Base-by-base conservation (phyloP, 352 stramenopile species). In the Phytophthora agathidicida region DNA sequence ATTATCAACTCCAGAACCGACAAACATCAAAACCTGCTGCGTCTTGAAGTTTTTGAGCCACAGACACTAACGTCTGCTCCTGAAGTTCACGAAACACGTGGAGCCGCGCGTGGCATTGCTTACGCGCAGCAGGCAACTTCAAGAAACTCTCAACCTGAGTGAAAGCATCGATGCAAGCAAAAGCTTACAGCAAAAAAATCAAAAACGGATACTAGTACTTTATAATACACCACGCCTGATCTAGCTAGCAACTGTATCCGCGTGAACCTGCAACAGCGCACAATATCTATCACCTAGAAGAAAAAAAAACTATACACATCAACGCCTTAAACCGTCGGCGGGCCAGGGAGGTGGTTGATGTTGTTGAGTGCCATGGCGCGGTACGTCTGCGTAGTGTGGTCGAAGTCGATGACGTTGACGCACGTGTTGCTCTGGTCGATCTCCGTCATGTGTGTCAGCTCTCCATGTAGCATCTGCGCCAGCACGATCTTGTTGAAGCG, bases 401-500 rank as follows among this genome's bases (percentile, higher is more conserved):
- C 79, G 35, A 71, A 94, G 59, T 94, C 85, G n/a, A 94, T 62
- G 35, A 94, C 81, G 60, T 94, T 94, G 26, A 94, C 78, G 61
- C 85, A 94, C 48, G 85, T 93, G 68, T 94, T 94, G 69, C 91
- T 81, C 55, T 94, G 85, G n/a, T 63, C 39, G 27, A 94, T 70
- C 10, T 81, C 71, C 23, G 86, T 71, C 77, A 93, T 94, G 26
- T 77, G 53, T 2, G 65, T 65, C 16, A 92, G 61, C 9, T 62
- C 65, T 37, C 76, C 78, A 44, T 90, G 66, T 38, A 92, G 74
- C 66, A 93, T 56, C 23, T 88, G 78, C 16, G 83, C 71, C 27
- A 94, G 63, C 32, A 93, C 71, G 36, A 94, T 78, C 69, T 91
- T 92, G 66, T 94, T 94, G 73, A 94, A 94, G 52, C 84, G 83